Percentiles rank a stretch among this genome's conserved stretches.
phyloP scores from a whole-genome alignment of 208 protist genomes.

The Acanthamoeba lenticulata region DNA sequence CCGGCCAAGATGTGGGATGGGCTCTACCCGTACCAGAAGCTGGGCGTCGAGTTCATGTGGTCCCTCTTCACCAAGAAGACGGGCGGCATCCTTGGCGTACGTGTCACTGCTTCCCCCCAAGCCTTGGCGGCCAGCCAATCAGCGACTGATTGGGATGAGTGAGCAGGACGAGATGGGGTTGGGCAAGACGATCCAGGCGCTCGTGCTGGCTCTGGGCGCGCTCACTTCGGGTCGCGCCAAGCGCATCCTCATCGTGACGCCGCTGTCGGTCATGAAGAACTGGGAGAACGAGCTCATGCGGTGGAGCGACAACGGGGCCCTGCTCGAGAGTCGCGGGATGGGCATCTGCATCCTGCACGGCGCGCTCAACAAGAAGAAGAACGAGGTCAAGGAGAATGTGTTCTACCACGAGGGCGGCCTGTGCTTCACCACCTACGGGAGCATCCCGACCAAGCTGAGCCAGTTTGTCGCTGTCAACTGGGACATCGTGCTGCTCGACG shows the following conservation, averaged over 20 bases:
- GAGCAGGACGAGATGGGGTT: constrained; percentile 62
- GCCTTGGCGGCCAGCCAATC: background rate
- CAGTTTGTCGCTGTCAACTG: constrained; percentile 43
- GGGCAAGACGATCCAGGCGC: constrained; percentile 63
- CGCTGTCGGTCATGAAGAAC: constrained; percentile 54
- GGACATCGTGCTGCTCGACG: constrained; percentile 81
- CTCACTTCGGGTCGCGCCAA: constrained; percentile 29
- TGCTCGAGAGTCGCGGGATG: constrained; percentile 23
- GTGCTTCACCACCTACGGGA: constrained; percentile 66
- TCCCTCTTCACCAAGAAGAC: constrained; percentile 64
- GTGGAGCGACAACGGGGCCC: constrained; percentile 42
- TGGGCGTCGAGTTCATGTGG: constrained; percentile 60
- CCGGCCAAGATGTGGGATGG: constrained; percentile 47
- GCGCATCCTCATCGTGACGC: constrained; percentile 30
- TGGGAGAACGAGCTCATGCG: constrained; percentile 59
- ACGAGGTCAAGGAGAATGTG: constrained; percentile 30
- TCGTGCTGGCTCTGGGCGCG: constrained; percentile 25
- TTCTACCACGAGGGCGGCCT: constrained; percentile 30
- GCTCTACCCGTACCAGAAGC: constrained; percentile 45
- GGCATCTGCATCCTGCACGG: constrained; percentile 49
- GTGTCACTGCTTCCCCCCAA: background rate
- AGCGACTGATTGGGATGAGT: too few relatives aligned
- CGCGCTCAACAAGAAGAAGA: constrained; percentile 57
- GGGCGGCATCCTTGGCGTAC: constrained; percentile 64
- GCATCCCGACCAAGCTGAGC: constrained; percentile 29